Base-by-base conservation (phyloP, 257 asterid genomes). In the Ophiorrhiza pumila region DNA sequence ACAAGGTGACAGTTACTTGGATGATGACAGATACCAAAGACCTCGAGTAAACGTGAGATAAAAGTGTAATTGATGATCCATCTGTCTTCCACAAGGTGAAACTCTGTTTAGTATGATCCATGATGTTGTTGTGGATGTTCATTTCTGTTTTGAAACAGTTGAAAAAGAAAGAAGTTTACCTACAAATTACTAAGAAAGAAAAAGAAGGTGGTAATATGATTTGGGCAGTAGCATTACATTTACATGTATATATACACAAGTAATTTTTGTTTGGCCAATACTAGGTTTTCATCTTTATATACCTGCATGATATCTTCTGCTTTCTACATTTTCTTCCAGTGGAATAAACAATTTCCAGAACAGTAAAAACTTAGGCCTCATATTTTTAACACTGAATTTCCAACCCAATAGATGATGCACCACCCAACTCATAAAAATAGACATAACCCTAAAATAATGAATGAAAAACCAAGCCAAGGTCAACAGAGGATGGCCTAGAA, bases 1-100 rank as follows among this genome's bases (percentile, higher is more conserved):
- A 72, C 61, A 59, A 47, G 72, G 89, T 39, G 90, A 77, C 49
- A 78, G 86, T 80, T 87, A 85, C 49, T 63, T 71, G 57, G 96
- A 83, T 11, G 87, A 79, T 23, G 92, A 85, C 31, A 80, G 82
- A 75, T 59, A 66, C 34, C 83, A 39, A 70, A 85, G 97, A 73
- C 91, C 97, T 34, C 83, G 97, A 68, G 31, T 45, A 50, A 93
- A 93, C 35, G 98, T 93, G 32, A 81, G 98, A 59, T 93, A 78
- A 86, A 58, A 42, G 18, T 47, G 20, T 34, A 2, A 31, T 43
- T 4, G 39, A 42, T 29, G 0, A 23, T 11, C 52, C 25, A 17
- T 29, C 12, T 11, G 59, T 2, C 35, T 56, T 23, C n/a, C 45
- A 20, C 22, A 2, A 5, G 43, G 23, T 31, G 20, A 31, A 60